These are phyloP conservation scores for Cladophialophora chaetospira DNA, from an alignment of 2,329 filamentous ascomycete genomes.

Conservation along the genomic window DNA sequence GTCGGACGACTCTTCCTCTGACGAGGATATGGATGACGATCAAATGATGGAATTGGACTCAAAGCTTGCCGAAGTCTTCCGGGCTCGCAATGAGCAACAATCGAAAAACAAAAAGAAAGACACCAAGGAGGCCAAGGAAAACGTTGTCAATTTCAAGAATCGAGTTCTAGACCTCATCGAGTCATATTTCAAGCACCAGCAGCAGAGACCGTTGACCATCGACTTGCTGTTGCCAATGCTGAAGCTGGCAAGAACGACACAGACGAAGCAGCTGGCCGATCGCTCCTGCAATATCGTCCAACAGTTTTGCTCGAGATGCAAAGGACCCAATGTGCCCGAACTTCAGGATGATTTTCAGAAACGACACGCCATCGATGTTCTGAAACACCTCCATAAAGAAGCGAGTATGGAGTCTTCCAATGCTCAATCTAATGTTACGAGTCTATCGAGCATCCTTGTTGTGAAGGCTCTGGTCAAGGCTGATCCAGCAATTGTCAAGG, in stretches of 20 bases:
- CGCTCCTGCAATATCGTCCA: conserved; percentile 73
- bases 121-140: conserved; percentile 83
- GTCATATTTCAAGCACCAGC: conserved; percentile 80
- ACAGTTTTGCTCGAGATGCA: conserved; percentile 68
- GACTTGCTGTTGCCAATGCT: conserved; percentile 74
- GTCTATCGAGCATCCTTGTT: conserved; percentile 54
- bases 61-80: conserved; percentile 82
- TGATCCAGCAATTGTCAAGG: conserved; percentile 55
- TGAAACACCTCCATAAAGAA: conserved; percentile 70
- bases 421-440: conserved; percentile 73
- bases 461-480: conserved; percentile 47
- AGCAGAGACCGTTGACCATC: conserved; percentile 67
- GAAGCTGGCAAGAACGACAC: conserved; percentile 73
- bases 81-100: conserved; percentile 65
- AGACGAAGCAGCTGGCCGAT: conserved; percentile 71
- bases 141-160: conserved; percentile 91
- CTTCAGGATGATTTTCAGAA: conserved; percentile 54
- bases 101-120: conserved; percentile 72
- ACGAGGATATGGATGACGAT: conserved; percentile 88
- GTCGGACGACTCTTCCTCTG: conserved; percentile 57
- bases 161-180: conserved; percentile 85
- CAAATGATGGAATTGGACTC: conserved; percentile 90
- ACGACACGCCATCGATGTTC: conserved; percentile 27
- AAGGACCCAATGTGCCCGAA: conserved; percentile 49
- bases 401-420: conserved; percentile 59